Evolutionary conservation across 176 grass and related monocot species (phyloP), one percentile per base, ranked within the genome.

Genomic region (Ensete ventricosum): DNA sequence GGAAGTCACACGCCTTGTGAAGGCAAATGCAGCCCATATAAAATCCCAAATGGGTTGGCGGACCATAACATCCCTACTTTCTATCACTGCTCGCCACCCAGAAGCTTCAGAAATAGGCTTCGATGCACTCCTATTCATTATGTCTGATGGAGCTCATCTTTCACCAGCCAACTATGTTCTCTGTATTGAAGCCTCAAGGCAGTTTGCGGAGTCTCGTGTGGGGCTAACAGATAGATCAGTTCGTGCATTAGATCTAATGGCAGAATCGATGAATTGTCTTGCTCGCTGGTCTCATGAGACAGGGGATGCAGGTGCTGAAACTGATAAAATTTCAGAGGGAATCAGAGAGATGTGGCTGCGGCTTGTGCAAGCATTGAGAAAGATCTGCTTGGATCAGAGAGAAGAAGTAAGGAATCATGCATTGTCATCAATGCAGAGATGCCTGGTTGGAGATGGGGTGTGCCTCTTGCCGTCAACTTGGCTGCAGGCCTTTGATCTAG

Each of bases 11-110:
- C 80, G 84, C 20, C 73, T 98, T 79, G 88, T 94, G 64, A 98
- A 98, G 78, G 95, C 90, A 49, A 98, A 93, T 79, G 95, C 88
- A 29, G 84, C 79, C 23, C 90, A 98, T 80, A 94, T 98, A 51
- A 92, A 88, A 55, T 94, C 95, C 26, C 95, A 98, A 81, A 94
- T 88, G 83, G 95, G 95, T 74, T 98, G 95, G 95, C 86, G 95
- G 14, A 93, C 84, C 48, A 92, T 98, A 65, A 91, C 90, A 74
- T 91, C 88, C 72, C 90, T 98, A 59, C 78, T 98, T 24, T 98
- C 90, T 8, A 91, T 91, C 64, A 98, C 95, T 1, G 95, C 95
- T 50, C 90, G 95, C 49, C 95, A 98, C 76, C 95, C 95, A 59
- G 95, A 98, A 84, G 90, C 95, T 79, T 98, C 88, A 79, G 95